Evolutionary conservation across 2,329 filamentous ascomycete genomes (phyloP).

Genomic region (Colletotrichum musae): DNA sequence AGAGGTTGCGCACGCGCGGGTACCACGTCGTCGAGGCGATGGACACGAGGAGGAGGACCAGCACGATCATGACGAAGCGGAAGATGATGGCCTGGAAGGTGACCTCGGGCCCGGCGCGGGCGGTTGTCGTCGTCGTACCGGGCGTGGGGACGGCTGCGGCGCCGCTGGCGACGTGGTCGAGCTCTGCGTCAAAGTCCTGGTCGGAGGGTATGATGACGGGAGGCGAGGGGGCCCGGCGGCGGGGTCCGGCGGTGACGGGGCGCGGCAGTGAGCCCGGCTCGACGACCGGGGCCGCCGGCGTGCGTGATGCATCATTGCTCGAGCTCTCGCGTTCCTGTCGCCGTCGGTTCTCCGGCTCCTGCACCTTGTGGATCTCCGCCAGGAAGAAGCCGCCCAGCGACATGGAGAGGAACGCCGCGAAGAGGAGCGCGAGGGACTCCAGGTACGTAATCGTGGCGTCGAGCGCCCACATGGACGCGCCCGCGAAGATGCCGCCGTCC

Average conservation of each 20-base stretch:
- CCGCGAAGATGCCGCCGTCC: constrained; percentile 72
- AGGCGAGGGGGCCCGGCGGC: constrained; percentile 48
- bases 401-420: constrained; percentile 68
- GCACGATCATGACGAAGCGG: constrained; percentile 69
- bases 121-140: constrained; percentile 2
- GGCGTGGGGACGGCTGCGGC: constrained; percentile 47
- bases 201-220: constrained; percentile 75
- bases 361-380: constrained; percentile 72
- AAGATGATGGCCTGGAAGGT: constrained; percentile 71
- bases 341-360: constrained; percentile 68
- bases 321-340: constrained; percentile 52
- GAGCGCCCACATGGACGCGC: constrained; percentile 69
- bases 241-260: constrained; percentile 55
- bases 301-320: constrained; percentile 44
- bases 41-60: constrained; percentile 70
- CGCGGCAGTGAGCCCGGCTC: constrained; percentile 54
- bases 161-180: constrained; percentile 51
- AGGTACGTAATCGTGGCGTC: constrained; percentile 70
- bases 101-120: constrained; percentile 43
- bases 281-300: constrained; percentile 45
- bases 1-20: constrained; percentile 65
- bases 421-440: constrained; percentile 68
- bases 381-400: constrained; percentile 71
- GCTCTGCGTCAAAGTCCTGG: constrained; percentile 74
- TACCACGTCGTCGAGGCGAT: constrained; percentile 75